Evolutionary conservation across 148 eudicot species (phyloP).

Genomic region (Rhododendron williamsianum): DNA sequence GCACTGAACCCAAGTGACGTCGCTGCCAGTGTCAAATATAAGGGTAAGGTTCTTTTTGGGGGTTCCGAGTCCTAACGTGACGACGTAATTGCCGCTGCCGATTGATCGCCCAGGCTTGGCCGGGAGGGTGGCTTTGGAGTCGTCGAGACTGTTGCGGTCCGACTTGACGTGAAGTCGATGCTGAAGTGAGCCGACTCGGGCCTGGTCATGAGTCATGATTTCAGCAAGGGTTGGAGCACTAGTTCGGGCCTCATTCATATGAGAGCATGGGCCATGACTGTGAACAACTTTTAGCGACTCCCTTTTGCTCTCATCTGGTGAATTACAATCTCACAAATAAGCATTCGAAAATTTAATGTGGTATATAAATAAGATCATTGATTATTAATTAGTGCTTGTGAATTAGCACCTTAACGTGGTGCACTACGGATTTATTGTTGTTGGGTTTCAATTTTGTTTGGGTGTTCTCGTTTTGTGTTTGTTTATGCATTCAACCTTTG

Average conservation of each 20-base stretch:
- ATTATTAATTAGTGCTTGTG: too few relatives aligned
- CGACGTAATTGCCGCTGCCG: slow-evolving; percentile 57
- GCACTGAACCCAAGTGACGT: slow-evolving; percentile 49
- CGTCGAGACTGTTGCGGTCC: neutral
- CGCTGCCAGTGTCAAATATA: slow-evolving; percentile 63
- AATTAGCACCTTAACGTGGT: too few relatives aligned
- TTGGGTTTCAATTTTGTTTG: too few relatives aligned
- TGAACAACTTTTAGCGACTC: slow-evolving; percentile 48
- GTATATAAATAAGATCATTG: too few relatives aligned
- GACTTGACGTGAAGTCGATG: slow-evolving; percentile 17
- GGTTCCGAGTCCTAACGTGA: slow-evolving; percentile 53
- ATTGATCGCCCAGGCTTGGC: slow-evolving; percentile 44
- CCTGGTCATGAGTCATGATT: slow-evolving; percentile 42
- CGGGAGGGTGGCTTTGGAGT: slow-evolving; percentile 31
- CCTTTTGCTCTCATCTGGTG: slow-evolving; percentile 18
- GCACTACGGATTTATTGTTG: too few relatives aligned
- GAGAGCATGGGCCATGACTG: slow-evolving; percentile 60
- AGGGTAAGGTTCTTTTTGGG: slow-evolving; percentile 55
- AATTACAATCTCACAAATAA: neutral
- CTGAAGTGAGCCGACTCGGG: slow-evolving; percentile 56
- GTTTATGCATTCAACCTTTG: too few relatives aligned
- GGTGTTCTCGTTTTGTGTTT: too few relatives aligned
- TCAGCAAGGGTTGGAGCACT: slow-evolving; percentile 25
- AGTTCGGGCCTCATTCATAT: neutral
- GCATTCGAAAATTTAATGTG: neutral